phyloP scores from a whole-genome alignment of 1,139 yeast species.

The Nakaseomyces bracarensis region DNA sequence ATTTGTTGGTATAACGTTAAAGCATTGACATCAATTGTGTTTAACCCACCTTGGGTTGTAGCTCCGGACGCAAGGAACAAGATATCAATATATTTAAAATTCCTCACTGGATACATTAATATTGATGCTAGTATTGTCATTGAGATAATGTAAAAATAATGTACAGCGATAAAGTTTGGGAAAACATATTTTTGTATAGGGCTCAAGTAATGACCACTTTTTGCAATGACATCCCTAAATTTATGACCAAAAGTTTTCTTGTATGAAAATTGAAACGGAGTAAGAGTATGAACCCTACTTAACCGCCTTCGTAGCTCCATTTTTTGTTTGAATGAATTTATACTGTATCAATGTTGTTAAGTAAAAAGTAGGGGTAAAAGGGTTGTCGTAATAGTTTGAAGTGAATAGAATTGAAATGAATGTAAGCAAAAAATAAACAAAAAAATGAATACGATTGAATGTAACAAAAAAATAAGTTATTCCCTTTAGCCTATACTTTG shows the following conservation, averaged over 20 bases:
- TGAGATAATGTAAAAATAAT: conserved; percentile 54
- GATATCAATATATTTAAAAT: conserved; percentile 66
- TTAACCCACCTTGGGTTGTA: conserved; percentile 86
- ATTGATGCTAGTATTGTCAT: conserved; percentile 60
- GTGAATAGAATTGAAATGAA: neutral
- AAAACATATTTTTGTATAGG: conserved; percentile 48
- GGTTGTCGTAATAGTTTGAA: too few relatives aligned
- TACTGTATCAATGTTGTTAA: neutral
- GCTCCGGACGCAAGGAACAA: conserved; percentile 70
- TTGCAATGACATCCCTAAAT: conserved; percentile 33
- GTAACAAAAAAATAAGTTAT: neutral
- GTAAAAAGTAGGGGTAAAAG: too few relatives aligned
- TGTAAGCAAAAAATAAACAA: neutral
- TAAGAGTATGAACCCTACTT: conserved; percentile 24
- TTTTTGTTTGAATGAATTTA: neutral
- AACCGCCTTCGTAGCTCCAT: conserved; percentile 17
- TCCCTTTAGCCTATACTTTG: too few relatives aligned
- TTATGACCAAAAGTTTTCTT: conserved; percentile 35
- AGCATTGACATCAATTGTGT: conserved; percentile 60
- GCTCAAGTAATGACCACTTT: conserved; percentile 29
- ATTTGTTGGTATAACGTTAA: conserved; percentile 72
- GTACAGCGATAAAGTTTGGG: conserved; percentile 74
- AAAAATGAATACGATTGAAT: too few relatives aligned
- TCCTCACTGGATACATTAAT: conserved; percentile 62
- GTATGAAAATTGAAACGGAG: conserved; percentile 21